These are phyloP conservation scores for Podila epigama DNA, from an alignment of 192 early-diverging fungal genomes.

Conservation along the genomic window DNA sequence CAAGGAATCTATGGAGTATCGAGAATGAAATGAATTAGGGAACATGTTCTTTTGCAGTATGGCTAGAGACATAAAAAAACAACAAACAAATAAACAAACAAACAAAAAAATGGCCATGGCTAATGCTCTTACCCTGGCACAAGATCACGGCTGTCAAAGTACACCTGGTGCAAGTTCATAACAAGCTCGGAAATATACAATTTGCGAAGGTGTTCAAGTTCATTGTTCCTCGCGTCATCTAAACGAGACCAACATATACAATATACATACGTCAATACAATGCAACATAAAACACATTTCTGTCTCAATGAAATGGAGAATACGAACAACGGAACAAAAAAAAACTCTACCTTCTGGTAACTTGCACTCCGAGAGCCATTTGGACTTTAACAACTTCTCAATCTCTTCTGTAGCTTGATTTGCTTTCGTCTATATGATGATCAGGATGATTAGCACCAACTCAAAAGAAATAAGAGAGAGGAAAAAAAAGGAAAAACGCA, in stretches of 20 bases:
- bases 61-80: too few relatives aligned
- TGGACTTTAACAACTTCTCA: constrained; percentile 19
- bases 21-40: too few relatives aligned
- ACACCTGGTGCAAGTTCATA: constrained; percentile 72
- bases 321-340: neutral
- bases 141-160: constrained; percentile 67
- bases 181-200: constrained; percentile 72
- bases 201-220: constrained; percentile 57
- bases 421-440: constrained; percentile 18
- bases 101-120: too few relatives aligned
- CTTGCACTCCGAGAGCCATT: constrained; percentile 37
- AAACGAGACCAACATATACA: too few relatives aligned
- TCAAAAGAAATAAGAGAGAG: too few relatives aligned
- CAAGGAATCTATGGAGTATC: too few relatives aligned
- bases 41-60: too few relatives aligned
- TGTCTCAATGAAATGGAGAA: neutral
- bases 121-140: constrained; percentile 57
- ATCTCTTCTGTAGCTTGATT: constrained; percentile 22
- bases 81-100: too few relatives aligned
- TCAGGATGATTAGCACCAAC: too few relatives aligned
- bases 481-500: too few relatives aligned
- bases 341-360: neutral
- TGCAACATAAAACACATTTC: neutral
- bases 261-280: neutral
- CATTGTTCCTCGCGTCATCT: constrained; percentile 40